A percentile compares a stretch with the other conserved stretches of the same genome.
Conservation (phyloP, 2,329 filamentous ascomycete genomes). For the Didymella sp. region DNA sequence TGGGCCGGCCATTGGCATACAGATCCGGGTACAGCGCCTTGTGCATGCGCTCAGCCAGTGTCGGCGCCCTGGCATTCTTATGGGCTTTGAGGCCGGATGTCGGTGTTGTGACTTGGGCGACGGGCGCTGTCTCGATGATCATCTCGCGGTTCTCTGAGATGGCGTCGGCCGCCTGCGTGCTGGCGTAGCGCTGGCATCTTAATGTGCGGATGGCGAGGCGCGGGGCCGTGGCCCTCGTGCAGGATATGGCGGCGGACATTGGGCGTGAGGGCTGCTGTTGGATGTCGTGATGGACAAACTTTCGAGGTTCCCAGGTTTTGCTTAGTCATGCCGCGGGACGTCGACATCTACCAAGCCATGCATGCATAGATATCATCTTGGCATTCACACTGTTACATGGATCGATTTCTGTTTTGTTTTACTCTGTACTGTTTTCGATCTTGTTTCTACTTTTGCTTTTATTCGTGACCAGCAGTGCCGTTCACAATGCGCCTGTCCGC, state of each 20-base stretch:
- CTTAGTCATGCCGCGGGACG: conserved; percentile 14
- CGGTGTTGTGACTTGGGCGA: conserved; percentile 4
- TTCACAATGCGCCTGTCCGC: neutral
- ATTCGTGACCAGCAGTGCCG: neutral
- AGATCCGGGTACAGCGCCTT: conserved; percentile 27
- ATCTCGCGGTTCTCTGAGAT: conserved; percentile 15
- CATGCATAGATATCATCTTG: neutral
- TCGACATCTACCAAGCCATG: neutral
- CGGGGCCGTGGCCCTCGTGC: conserved; percentile 62
- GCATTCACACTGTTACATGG: neutral
- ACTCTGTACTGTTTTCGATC: neutral
- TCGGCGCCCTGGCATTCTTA: conserved; percentile 8
- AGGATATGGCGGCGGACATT: conserved; percentile 66
- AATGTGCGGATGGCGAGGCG: conserved; percentile 26
- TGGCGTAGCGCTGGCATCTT: conserved; percentile 30
- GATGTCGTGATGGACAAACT: conserved; percentile 29
- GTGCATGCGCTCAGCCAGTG: conserved; percentile 28
- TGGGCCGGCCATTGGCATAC: conserved; percentile 15
- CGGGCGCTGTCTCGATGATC: conserved; percentile 17
- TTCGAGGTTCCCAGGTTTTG: conserved; percentile 18
- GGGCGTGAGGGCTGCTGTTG: conserved; percentile 24
- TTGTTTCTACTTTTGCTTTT: conserved; percentile 8
- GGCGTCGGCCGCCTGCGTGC: conserved; percentile 27
- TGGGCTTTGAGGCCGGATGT: neutral
- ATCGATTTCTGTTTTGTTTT: neutral